Conservation (phyloP, 495 filamentous ascomycete species). For the Pseudevernia furfuracea region DNA sequence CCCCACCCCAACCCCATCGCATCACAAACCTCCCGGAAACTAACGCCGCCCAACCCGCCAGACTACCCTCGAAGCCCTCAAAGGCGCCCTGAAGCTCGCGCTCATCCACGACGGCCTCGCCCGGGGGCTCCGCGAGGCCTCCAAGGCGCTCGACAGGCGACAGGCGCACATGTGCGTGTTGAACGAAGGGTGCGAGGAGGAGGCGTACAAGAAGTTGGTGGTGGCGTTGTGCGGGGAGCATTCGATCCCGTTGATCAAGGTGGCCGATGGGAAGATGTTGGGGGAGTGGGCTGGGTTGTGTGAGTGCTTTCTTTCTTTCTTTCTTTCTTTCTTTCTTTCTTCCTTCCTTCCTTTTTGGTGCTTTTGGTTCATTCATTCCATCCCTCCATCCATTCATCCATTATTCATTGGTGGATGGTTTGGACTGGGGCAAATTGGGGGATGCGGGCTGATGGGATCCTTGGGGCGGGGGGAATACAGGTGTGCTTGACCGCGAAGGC, state of each 20-base stretch:
- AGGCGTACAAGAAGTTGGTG: constrained; percentile 99
- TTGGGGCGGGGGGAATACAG: constrained; percentile 42
- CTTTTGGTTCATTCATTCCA: too few relatives aligned
- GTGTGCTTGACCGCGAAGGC: constrained; percentile 96
- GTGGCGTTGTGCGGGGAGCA: constrained; percentile 96
- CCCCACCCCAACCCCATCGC: too few relatives aligned
- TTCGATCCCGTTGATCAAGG: constrained; percentile 99
- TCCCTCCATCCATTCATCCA: too few relatives aligned
- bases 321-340: constrained; percentile 8
- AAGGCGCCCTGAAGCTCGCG: constrained; percentile 86
- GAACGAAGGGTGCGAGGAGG: constrained; percentile 98
- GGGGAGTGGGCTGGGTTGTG: constrained; percentile 99
- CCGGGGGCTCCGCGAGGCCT: constrained; percentile 93
- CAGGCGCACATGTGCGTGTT: constrained; percentile 99
- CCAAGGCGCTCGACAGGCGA: constrained; percentile 93
- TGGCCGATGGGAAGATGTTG: constrained; percentile 97
- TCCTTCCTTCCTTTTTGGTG: too few relatives aligned
- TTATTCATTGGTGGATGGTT: too few relatives aligned
- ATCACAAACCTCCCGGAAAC: constrained; percentile 37
- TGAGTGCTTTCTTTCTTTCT: constrained; percentile 46
- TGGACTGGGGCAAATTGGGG: neutral
- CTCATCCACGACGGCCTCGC: constrained; percentile 99
- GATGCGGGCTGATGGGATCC: neutral
- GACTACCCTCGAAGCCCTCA: constrained; percentile 95
- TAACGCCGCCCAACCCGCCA: constrained; percentile 37